Base-by-base conservation (phyloP, 345 rosid species). In the Carallia brachiata region DNA sequence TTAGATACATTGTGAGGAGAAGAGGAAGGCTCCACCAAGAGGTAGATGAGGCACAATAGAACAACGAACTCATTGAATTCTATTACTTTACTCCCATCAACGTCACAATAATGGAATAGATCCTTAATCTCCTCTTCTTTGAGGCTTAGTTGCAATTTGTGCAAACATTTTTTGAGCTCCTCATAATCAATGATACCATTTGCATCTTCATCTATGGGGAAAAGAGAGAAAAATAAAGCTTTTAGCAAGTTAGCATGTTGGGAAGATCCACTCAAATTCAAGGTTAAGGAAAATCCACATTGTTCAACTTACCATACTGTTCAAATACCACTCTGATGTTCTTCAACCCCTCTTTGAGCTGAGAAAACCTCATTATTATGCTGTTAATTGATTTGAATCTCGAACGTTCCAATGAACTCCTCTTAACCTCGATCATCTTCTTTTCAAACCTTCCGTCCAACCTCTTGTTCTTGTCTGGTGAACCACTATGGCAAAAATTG, bases 41-140 rank as follows among this genome's bases (percentile, higher is more conserved):
- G 93, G 81, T 90, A 86, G 63, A 86, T 79, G 79, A 89, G 90
- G 73, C 94, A 89, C 36, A 88, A 78, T 37, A 91, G 92, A 62
- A 93, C 98, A 69, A 85, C 82, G 60, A 89, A 91, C 84, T 91
- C 98, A 54, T 73, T 93, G 78, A 93, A 93, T 47, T 84, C 91
- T 73, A 93, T 90, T 77, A 88, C 93, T 79, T 82, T 73, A 70
- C 81, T 88, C 75, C 93, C 83, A 76, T 89, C 92, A 77, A 91
- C 83, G 74, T 93, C 97, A 77, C 96, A 89, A 50, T 92, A 89
- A 73, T 79, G 77, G 52, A 86, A 93, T 48, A 91, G 78, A 74
- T 89, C 97, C 73, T 85, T 84, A 8, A 89, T 80, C 77, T 89
- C 96, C 80, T 81, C 85, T 13, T 86, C 96, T 8, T 82, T 80